These are phyloP conservation scores for Irpex sp. DNA, from an alignment of 1,284 basidiomycete species.

Conservation along the genomic window DNA sequence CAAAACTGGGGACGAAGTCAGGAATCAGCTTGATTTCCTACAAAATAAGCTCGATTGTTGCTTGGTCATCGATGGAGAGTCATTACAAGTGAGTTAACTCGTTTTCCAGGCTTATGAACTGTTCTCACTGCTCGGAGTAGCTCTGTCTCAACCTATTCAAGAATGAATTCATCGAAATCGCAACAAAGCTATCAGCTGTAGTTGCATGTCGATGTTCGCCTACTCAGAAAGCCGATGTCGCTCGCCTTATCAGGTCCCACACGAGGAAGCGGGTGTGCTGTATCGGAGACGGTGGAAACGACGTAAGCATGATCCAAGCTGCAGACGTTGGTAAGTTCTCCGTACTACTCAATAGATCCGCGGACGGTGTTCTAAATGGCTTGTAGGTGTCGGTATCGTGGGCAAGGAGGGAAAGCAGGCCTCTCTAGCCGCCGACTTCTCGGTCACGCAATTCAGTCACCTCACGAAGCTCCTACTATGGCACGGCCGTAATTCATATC, in stretches of 20 bases:
- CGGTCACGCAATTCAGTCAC: constrained; percentile 93
- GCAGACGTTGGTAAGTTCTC: constrained; percentile 81
- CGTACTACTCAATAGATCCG: neutral
- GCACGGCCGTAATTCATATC: constrained; percentile 98
- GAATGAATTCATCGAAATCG: constrained; percentile 92
- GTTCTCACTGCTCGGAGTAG: constrained; percentile 33
- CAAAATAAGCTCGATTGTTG: constrained; percentile 96
- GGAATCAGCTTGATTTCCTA: constrained; percentile 92
- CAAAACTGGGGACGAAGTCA: constrained; percentile 76
- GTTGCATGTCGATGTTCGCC: constrained; percentile 98
- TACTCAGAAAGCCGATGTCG: constrained; percentile 98
- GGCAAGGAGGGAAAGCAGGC: constrained; percentile 99
- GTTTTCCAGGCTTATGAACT: neutral
- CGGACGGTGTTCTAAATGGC: neutral
- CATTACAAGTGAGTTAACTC: constrained; percentile 64
- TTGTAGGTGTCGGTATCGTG: constrained; percentile 91
- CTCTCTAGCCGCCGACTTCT: constrained; percentile 96
- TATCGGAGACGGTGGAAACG: constrained; percentile 94
- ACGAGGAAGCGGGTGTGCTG: constrained; percentile 97
- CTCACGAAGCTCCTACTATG: constrained; percentile 95
- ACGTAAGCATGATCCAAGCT: constrained; percentile 96
- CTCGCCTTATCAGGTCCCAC: constrained; percentile 83
- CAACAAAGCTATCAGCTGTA: constrained; percentile 94
- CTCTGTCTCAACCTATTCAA: constrained; percentile 88
- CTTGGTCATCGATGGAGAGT: constrained; percentile 98